Evolutionary conservation across 176 grass and related monocot genomes (phyloP).

Genomic region (Tillandsia fasciculata): DNA sequence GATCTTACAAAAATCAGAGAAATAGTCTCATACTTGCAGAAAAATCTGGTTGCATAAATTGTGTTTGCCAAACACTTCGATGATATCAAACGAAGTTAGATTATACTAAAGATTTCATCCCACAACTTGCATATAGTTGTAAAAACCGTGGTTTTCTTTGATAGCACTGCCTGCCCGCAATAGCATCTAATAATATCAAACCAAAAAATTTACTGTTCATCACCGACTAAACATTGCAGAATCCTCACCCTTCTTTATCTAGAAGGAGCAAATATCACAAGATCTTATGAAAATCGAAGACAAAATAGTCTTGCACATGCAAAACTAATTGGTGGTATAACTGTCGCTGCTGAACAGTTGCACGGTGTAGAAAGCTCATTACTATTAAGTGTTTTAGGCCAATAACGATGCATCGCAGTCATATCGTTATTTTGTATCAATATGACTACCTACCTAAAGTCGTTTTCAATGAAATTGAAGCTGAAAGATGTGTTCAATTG

Average conservation of each 20-base stretch:
- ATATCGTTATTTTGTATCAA: neutral
- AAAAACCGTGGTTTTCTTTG: too few relatives aligned
- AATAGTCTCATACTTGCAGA: neutral
- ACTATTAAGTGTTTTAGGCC: neutral
- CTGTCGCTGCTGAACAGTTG: neutral
- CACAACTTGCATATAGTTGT: too few relatives aligned
- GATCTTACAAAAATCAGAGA: neutral
- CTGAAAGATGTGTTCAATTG: slow-evolving; percentile 4
- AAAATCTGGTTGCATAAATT: neutral
- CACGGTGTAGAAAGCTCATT: neutral
- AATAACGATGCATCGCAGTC: neutral
- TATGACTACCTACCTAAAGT: neutral
- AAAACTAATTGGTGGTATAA: neutral
- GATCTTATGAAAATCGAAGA: neutral
- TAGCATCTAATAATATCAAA: too few relatives aligned
- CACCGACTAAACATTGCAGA: too few relatives aligned
- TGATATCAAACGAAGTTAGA: neutral
- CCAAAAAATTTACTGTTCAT: too few relatives aligned
- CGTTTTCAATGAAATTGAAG: neutral
- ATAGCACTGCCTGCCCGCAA: too few relatives aligned
- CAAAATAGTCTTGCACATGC: neutral
- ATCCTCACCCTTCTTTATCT: too few relatives aligned
- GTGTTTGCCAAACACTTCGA: neutral
- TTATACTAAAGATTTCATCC: too few relatives aligned
- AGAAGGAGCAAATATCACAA: neutral